Evolutionary conservation across 805 yeast genomes (phyloP).

Genomic region (Starmerella stigmatis): DNA sequence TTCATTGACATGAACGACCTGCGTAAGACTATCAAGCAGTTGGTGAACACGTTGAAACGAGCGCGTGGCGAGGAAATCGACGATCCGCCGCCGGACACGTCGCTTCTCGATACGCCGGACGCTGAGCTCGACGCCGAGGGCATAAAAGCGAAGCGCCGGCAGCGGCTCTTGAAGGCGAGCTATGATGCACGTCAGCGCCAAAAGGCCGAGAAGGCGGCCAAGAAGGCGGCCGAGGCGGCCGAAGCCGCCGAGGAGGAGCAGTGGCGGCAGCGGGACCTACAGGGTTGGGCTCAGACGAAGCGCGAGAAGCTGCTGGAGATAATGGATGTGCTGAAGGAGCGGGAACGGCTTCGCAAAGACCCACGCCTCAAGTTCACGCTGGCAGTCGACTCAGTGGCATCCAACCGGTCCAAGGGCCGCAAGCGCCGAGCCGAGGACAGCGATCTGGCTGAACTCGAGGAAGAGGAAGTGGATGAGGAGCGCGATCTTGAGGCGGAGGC

Average conservation of each 20-base stretch:
- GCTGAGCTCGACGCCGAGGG: conserved; percentile 70
- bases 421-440: conserved; percentile 45
- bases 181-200: conserved; percentile 80
- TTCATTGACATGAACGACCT: conserved; percentile 41
- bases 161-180: conserved; percentile 71
- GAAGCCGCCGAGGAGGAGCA: conserved; percentile 55
- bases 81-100: conserved; percentile 40
- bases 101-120: conserved; percentile 75
- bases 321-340: conserved; percentile 55
- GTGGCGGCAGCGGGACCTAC: conserved; percentile 66
- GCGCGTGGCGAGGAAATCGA: conserved; percentile 42
- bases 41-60: conserved; percentile 14
- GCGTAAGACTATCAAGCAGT: conserved; percentile 45
- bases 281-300: conserved; percentile 69
- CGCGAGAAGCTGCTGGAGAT: conserved; percentile 48
- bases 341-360: conserved; percentile 60
- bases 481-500: conserved; percentile 47
- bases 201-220: conserved; percentile 63
- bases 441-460: conserved; percentile 9
- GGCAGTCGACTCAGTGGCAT: conserved; percentile 6
- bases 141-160: conserved; percentile 76
- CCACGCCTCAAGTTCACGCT: conserved; percentile 33
- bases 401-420: conserved; percentile 19
- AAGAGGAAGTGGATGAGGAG: conserved; percentile 61
- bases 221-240: conserved; percentile 48